phyloP scores from a whole-genome alignment of 2,329 filamentous ascomycete species.

The Pestalotiopsis sp. region DNA sequence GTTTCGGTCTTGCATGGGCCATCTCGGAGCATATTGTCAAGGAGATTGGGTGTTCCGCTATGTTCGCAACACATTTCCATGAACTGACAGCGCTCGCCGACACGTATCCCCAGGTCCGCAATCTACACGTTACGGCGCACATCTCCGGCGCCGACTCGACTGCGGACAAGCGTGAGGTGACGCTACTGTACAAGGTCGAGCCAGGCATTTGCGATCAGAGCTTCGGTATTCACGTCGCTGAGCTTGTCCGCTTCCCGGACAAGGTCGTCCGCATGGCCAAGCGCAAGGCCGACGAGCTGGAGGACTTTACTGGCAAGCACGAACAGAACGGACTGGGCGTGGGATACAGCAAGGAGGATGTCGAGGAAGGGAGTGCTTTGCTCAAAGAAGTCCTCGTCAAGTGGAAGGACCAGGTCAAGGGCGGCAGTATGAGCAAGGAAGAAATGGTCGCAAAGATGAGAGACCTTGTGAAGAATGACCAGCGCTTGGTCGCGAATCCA shows the following conservation, averaged over 20 bases:
- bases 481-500: conserved; percentile 61
- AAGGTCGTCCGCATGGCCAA: conserved; percentile 99
- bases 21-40: conserved; percentile 97
- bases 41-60: conserved; percentile 89
- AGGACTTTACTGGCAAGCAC: conserved; percentile 87
- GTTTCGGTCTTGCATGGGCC: conserved; percentile 98
- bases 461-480: conserved; percentile 74
- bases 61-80: conserved; percentile 98
- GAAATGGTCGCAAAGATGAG: conserved; percentile 79
- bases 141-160: conserved; percentile 57
- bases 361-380: conserved; percentile 82
- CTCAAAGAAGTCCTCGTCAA: conserved; percentile 79
- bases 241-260: conserved; percentile 91
- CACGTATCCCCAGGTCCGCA: conserved; percentile 82
- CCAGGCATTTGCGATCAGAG: conserved; percentile 95
- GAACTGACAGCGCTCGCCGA: conserved; percentile 91
- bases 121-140: conserved; percentile 94
- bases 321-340: conserved; percentile 53
- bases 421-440: conserved; percentile 62
- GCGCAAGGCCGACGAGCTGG: conserved; percentile 94
- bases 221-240: conserved; percentile 97
- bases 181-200: conserved; percentile 93
- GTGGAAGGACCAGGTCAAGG: conserved; percentile 79
- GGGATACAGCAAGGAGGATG: conserved; percentile 77
- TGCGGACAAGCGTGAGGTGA: conserved; percentile 75